Conservation (phyloP, 768 basidiomycete species). For the Tylopilus sp. region DNA sequence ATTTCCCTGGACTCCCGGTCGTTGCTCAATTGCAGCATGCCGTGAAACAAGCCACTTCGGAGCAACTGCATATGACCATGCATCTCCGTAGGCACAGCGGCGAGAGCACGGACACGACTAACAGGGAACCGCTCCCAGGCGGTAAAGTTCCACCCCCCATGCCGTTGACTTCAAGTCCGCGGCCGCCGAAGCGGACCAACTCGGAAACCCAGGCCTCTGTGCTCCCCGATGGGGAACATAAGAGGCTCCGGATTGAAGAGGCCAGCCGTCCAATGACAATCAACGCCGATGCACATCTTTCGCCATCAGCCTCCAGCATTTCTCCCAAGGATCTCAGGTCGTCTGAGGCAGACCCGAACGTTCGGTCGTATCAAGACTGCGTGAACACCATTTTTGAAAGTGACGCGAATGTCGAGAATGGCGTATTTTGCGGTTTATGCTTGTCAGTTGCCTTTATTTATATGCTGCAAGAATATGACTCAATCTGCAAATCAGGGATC, state of each 20-base stretch:
- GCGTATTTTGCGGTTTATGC: slow-evolving; percentile 48
- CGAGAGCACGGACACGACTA: background rate
- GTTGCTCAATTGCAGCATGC: slow-evolving; percentile 1
- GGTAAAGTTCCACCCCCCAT: background rate
- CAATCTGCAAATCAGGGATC: slow-evolving; percentile 18
- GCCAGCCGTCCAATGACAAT: background rate
- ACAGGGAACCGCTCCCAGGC: background rate
- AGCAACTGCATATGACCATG: background rate
- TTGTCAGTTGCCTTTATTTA: slow-evolving; percentile 36
- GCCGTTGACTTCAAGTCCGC: background rate
- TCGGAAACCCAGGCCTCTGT: slow-evolving; percentile 5
- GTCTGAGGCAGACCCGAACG: slow-evolving; percentile 2
- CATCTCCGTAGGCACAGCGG: background rate
- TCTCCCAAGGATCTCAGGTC: background rate
- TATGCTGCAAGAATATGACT: background rate
- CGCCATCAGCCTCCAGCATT: background rate
- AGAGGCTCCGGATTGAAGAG: slow-evolving; percentile 21
- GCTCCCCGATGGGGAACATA: slow-evolving; percentile 11
- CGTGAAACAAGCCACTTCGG: background rate
- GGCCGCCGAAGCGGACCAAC: slow-evolving; percentile 17
- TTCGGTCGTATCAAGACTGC: slow-evolving; percentile 43
- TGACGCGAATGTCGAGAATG: slow-evolving; percentile 29
- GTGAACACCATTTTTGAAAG: slow-evolving; percentile 36
- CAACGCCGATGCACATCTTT: background rate
- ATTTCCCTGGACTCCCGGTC: slow-evolving; percentile 1